Conservation (phyloP, 768 basidiomycete genomes). For the Russula sp. region DNA sequence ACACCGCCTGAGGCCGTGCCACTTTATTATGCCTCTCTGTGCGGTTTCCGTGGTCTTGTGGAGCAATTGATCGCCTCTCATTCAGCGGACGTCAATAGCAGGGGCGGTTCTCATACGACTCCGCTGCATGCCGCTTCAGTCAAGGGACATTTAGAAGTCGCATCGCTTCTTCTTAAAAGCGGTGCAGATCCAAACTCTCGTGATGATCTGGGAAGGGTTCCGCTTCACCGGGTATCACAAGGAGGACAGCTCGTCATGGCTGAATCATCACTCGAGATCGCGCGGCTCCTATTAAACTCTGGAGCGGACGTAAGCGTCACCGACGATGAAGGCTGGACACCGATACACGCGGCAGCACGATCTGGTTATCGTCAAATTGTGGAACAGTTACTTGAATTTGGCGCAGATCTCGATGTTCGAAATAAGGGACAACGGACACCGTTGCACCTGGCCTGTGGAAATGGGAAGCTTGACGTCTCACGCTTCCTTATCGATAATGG, state of each 20-base stretch:
- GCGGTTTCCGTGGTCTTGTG: constrained; percentile 11
- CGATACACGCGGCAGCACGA: constrained; percentile 9
- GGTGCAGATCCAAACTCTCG: constrained; percentile 6
- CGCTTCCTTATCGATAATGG: background rate
- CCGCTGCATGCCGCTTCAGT: background rate
- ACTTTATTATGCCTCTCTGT: constrained; percentile 15
- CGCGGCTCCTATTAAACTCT: background rate
- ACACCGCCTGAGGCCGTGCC: background rate
- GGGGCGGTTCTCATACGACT: background rate
- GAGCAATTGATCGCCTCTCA: background rate
- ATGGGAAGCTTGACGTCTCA: background rate
- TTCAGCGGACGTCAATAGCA: background rate
- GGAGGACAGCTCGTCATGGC: background rate
- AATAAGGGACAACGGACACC: background rate
- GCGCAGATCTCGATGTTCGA: background rate
- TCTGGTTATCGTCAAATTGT: background rate
- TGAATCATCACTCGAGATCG: background rate
- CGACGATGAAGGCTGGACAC: constrained; percentile 7
- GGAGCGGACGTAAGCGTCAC: background rate
- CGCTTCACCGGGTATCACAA: background rate
- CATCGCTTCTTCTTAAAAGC: background rate
- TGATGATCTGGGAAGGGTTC: background rate
- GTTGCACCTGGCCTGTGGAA: background rate
- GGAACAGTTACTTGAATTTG: background rate
- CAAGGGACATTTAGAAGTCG: background rate